Percentiles rank a stretch among this genome's conserved stretches.
phyloP scores from a whole-genome alignment of 352 stramenopile genomes.

The Phytophthora europaea region DNA sequence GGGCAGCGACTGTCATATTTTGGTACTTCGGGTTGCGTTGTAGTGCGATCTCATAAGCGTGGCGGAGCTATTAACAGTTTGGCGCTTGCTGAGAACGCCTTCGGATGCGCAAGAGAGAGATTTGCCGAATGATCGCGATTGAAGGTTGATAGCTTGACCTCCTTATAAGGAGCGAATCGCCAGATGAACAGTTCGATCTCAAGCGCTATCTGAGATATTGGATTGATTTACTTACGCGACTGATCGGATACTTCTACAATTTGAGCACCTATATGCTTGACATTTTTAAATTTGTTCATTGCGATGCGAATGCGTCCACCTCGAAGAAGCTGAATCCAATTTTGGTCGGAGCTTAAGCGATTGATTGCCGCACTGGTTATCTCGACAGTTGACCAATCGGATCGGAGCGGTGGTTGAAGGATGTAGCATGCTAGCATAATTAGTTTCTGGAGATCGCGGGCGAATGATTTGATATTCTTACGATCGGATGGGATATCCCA shows the following conservation, averaged over 20 bases:
- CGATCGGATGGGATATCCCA: background rate
- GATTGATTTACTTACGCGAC: background rate
- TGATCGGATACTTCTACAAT: background rate
- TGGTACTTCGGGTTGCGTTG: too few species aligned
- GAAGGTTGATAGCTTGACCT: background rate
- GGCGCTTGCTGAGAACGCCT: background rate
- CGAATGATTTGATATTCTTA: slow-evolving; percentile 2
- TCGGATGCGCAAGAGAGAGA: background rate
- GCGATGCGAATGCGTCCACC: background rate
- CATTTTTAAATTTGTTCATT: slow-evolving; percentile 9
- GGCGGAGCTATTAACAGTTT: background rate
- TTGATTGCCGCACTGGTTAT: background rate
- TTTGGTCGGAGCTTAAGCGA: background rate
- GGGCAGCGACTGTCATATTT: too few species aligned
- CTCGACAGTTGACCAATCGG: slow-evolving; percentile 1
- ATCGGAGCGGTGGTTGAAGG: background rate
- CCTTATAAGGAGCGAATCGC: background rate
- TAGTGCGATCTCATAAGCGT: background rate
- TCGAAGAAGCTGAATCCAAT: slow-evolving; percentile 1
- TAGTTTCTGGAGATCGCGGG: background rate
- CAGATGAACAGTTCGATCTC: slow-evolving; percentile 1
- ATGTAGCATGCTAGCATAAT: slow-evolving; percentile 4
- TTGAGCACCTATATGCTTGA: slow-evolving; percentile 1
- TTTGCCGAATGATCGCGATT: background rate
- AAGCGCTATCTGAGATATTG: background rate